These are phyloP conservation scores for Solanum piurae DNA, from an alignment of 257 asterid species.

Conservation along the genomic window DNA sequence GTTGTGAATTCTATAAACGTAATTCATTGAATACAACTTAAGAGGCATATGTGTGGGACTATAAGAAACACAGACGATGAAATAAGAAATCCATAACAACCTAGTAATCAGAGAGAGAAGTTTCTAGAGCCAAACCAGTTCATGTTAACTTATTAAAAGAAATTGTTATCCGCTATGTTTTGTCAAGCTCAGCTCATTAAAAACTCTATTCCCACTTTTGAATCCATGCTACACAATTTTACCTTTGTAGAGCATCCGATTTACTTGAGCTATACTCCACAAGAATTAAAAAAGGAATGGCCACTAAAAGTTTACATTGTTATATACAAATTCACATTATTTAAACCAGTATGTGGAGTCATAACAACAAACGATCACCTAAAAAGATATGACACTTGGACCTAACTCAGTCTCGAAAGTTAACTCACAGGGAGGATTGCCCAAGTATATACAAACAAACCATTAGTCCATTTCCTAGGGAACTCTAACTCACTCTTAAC, in stretches of 20 bases:
- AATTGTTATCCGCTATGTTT: neutral
- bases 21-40: neutral
- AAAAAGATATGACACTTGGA: accelerated
- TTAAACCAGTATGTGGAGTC: neutral
- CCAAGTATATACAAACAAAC: neutral
- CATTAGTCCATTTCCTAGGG: neutral
- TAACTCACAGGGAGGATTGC: neutral
- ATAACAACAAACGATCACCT: neutral
- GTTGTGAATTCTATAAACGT: neutral
- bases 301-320: neutral
- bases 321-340: neutral
- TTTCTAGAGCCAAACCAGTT: neutral
- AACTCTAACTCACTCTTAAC: neutral
- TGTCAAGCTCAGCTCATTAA: neutral
- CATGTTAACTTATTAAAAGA: neutral
- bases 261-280: neutral
- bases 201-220: neutral
- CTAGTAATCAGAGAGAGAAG: neutral
- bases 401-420: neutral
- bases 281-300: neutral
- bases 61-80: neutral
- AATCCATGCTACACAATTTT: neutral
- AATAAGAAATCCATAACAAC: neutral
- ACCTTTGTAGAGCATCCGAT: neutral
- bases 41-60: neutral